phyloP scores from a whole-genome alignment of 169 alveolate genomes.

The Cryptosporidium felis region DNA sequence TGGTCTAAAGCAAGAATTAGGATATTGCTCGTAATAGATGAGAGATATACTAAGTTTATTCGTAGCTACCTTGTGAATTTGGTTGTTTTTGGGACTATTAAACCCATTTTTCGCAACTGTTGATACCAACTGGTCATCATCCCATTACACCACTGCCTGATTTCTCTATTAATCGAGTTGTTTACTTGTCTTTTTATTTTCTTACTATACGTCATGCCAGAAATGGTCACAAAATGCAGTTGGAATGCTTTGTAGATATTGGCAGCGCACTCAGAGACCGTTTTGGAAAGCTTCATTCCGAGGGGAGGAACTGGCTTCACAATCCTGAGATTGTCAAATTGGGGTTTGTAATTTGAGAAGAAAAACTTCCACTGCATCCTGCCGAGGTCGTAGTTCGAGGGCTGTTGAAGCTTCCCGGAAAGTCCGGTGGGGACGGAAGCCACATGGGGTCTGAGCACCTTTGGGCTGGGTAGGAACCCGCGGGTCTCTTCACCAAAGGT shows the following conservation, averaged over 20 bases:
- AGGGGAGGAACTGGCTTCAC: conserved; percentile 19
- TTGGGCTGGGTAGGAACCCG: no score
- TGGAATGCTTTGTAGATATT: conserved; percentile 1
- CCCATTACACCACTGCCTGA: conserved; percentile 47
- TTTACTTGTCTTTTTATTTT: background rate
- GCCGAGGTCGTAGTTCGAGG: conserved; percentile 16
- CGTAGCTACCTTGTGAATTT: conserved; percentile 2
- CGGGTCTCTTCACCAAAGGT: background rate
- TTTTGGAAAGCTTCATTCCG: conserved; percentile 30
- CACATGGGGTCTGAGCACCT: no score
- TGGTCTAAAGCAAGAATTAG: background rate
- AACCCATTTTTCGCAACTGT: conserved; percentile 38
- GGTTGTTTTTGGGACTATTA: conserved; percentile 15
- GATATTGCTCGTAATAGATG: background rate
- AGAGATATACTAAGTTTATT: no score
- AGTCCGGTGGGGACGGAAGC: background rate
- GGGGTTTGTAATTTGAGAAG: background rate
- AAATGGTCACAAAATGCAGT: conserved; percentile 12
- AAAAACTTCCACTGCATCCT: conserved; percentile 58
- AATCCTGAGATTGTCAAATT: conserved; percentile 11
- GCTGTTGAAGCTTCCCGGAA: background rate
- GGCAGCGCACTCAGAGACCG: conserved; percentile 17
- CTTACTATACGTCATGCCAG: conserved; percentile 21
- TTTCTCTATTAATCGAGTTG: conserved; percentile 16
- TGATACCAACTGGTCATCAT: conserved; percentile 49